A percentile compares a stretch with the other conserved stretches of the same genome.
Conservation (phyloP, 352 stramenopile genomes). For the Pythium coloratum region DNA sequence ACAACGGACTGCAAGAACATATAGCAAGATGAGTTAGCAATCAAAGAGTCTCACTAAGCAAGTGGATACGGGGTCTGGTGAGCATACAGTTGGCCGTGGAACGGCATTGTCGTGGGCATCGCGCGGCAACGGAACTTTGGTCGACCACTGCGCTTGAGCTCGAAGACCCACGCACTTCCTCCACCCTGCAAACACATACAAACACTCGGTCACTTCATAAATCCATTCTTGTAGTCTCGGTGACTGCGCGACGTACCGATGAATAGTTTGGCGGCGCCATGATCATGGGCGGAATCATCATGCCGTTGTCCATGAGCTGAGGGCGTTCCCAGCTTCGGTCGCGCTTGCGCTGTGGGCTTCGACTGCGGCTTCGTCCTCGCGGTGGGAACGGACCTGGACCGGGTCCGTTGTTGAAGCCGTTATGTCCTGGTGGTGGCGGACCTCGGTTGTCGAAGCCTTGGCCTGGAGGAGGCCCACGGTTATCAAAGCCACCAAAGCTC, state of each 20-base stretch:
- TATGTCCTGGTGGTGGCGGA: conserved; percentile 5
- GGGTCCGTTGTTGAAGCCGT: conserved; percentile 17
- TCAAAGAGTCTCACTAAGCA: conserved; percentile 2
- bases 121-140: conserved; percentile 52
- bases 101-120: conserved; percentile 32
- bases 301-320: conserved; percentile 7
- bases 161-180: conserved; percentile 39
- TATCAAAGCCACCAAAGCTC: conserved; percentile 18
- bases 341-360: conserved; percentile 26
- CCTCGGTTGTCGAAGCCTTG: conserved; percentile 8
- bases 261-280: conserved; percentile 14
- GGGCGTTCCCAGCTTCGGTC: conserved; percentile 29
- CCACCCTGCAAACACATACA: conserved; percentile 22
- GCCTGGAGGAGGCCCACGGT: conserved; percentile 6
- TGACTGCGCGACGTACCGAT: not conserved
- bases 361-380: conserved; percentile 30
- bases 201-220: conserved; percentile 1
- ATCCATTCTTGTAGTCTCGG: not conserved
- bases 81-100: conserved; percentile 32
- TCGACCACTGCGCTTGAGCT: conserved; percentile 50
- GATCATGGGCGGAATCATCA: conserved; percentile 10
- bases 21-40: not conserved
- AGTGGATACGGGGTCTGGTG: conserved; percentile 8
- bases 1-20: conserved; percentile 40
- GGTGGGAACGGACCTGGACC: conserved; percentile 7